Conservation (phyloP, 805 yeast genomes). For the Pichia occidentalis region DNA sequence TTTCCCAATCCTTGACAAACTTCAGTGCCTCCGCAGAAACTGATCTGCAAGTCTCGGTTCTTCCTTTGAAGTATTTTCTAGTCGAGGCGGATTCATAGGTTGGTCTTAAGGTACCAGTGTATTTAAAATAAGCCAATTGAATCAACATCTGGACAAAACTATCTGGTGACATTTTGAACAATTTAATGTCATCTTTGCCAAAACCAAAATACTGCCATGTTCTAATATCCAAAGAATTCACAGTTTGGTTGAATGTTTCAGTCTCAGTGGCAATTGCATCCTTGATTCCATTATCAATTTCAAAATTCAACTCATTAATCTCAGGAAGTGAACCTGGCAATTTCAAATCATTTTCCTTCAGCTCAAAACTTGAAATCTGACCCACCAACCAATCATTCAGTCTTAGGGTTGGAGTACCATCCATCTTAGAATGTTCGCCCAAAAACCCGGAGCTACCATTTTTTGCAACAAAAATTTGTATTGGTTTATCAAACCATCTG, state of each 20-base stretch:
- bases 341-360: neutral
- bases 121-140: conserved; percentile 84
- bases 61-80: conserved; percentile 77
- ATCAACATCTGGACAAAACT: conserved; percentile 86
- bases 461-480: conserved; percentile 72
- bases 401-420: conserved; percentile 91
- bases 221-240: conserved; percentile 60
- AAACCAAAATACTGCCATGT: conserved; percentile 77
- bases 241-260: conserved; percentile 46
- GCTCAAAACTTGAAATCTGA: conserved; percentile 27
- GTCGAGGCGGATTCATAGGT: conserved; percentile 97
- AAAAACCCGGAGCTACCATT: conserved; percentile 88
- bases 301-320: conserved; percentile 43
- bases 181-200: conserved; percentile 82
- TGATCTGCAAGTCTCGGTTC: conserved; percentile 90
- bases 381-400: conserved; percentile 70
- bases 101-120: conserved; percentile 74
- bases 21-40: conserved; percentile 65
- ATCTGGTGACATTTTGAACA: conserved; percentile 84
- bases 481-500: conserved; percentile 91
- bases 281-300: conserved; percentile 46
- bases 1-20: conserved; percentile 71
- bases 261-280: conserved; percentile 50
- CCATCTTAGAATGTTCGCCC: conserved; percentile 98
- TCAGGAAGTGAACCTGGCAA: neutral